phyloP scores from a whole-genome alignment of 192 early-diverging fungal species.

The Entomortierella parvispora region DNA sequence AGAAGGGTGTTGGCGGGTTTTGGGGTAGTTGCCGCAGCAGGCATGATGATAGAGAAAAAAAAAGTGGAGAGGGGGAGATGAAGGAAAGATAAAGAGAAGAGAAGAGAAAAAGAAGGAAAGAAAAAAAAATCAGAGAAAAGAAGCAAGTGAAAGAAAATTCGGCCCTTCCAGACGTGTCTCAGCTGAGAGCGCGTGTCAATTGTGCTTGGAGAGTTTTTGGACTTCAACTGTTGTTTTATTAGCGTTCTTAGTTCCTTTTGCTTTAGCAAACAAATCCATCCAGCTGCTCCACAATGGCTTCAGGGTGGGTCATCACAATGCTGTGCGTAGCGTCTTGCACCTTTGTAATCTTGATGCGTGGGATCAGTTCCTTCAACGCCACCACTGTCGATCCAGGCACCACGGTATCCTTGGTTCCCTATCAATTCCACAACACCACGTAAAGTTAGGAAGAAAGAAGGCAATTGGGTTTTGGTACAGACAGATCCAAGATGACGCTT shows the following conservation, averaged over 20 bases:
- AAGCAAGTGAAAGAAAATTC: too few species aligned
- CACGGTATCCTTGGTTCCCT: constrained; percentile 43
- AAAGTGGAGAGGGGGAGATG: constrained; percentile 3
- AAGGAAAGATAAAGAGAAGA: constrained; percentile 4
- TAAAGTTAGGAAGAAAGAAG: background rate
- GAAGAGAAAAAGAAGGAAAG: constrained; percentile 7
- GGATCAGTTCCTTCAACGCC: constrained; percentile 28
- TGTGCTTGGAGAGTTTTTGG: background rate
- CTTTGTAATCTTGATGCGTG: constrained; percentile 32
- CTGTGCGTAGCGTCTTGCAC: constrained; percentile 45
- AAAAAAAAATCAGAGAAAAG: background rate
- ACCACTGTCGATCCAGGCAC: constrained; percentile 31
- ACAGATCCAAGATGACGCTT: too few species aligned
- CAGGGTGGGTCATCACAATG: constrained; percentile 38
- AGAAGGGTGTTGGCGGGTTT: constrained; percentile 18
- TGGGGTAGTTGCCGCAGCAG: constrained; percentile 8
- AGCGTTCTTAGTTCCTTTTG: background rate
- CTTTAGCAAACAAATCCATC: constrained; percentile 17
- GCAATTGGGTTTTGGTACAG: background rate
- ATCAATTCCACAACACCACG: background rate
- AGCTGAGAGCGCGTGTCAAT: background rate
- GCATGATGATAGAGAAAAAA: background rate
- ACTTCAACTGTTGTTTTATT: background rate
- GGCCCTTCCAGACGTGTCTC: too few species aligned
- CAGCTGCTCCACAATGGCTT: constrained; percentile 18